A percentile compares a stretch with the other conserved stretches of the same genome.
phyloP scores from a whole-genome alignment of 441 rosid genomes.

The Gossypium davidsonii region DNA sequence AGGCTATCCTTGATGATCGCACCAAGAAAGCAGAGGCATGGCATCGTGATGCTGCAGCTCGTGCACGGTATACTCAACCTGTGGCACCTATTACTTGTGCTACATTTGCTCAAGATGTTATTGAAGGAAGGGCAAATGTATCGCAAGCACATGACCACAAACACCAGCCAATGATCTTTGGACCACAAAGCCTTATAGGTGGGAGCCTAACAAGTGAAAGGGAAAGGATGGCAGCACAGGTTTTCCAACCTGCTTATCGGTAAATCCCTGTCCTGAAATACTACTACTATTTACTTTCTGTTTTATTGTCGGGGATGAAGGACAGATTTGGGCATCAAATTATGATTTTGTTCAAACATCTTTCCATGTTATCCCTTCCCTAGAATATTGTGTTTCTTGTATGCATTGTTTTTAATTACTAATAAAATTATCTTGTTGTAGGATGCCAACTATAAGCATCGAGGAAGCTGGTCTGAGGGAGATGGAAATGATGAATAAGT shows the following conservation, averaged over 20 bases:
- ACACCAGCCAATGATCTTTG: slow-evolving; percentile 85
- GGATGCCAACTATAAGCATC: slow-evolving; percentile 98
- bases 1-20: slow-evolving; percentile 70
- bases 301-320: neutral
- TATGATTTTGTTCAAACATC: neutral
- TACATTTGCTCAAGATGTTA: slow-evolving; percentile 91
- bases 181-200: slow-evolving; percentile 82
- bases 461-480: slow-evolving; percentile 95
- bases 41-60: slow-evolving; percentile 80
- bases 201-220: slow-evolving; percentile 62
- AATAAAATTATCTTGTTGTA: slow-evolving; percentile 2
- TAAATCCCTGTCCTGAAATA: slow-evolving; percentile 17
- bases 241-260: slow-evolving; percentile 88
- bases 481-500: slow-evolving; percentile 86
- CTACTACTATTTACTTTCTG: neutral
- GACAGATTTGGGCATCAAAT: neutral
- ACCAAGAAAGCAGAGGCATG: slow-evolving; percentile 70
- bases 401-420: neutral
- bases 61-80: slow-evolving; percentile 56
- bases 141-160: slow-evolving; percentile 80
- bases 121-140: slow-evolving; percentile 85
- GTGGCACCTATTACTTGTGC: slow-evolving; percentile 89
- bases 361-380: neutral
- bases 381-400: neutral
- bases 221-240: slow-evolving; percentile 79